Evolutionary conservation across 2,329 filamentous ascomycete species (phyloP), one percentile per base, ranked within the genome.

Genomic region (Dothistroma septosporum): DNA sequence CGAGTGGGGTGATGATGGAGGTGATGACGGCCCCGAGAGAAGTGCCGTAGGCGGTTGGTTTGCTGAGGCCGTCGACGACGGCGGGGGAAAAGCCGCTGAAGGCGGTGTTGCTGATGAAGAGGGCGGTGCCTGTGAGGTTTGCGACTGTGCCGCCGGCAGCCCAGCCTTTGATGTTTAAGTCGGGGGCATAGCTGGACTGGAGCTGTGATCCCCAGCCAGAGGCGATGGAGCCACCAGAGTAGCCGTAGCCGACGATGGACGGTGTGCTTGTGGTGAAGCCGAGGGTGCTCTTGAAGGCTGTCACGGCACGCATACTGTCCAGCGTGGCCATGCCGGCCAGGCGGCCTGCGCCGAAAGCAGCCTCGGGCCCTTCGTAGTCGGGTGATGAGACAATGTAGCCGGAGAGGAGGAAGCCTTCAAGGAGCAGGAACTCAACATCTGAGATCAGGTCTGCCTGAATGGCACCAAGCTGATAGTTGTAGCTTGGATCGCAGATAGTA

Each of bases 181-280:
- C 81, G 0, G 83, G 80, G 0, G 83, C 83, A 61, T 85, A 85
- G 1, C 69, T 73, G 1, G 76, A 71, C 33, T 82, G 80, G 11
- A 85, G 68, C 35, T 82, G 78, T 16, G 80, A 79, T 0, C 82
- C 82, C 75, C 78, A 82, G 31, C 79, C 80, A 1, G 75, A 78
- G 0, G 82, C 81, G 28, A 85, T 67, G 2, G 78, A 78, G 9
- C 83, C 83, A 4, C 83, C 83, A 0, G 79, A 83, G 66, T 85
- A 86, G 0, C 83, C 83, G 77, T 79, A 82, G 58, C 84, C 70
- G 2, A 77, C 75, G 47, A 78, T 69, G 4, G 64, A 71, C 4
- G 68, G 66, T 2, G 58, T 66, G n/a, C 33, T 49, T 10, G 59
- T 65, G 1, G 60, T 55, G 14, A 72, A 57, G 16, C 65, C 64